A percentile compares a stretch with the other conserved stretches of the same genome.
Evolutionary conservation across 371 early-diverging fungal genomes (phyloP).

Genomic region (Lichtheimia ornata): DNA sequence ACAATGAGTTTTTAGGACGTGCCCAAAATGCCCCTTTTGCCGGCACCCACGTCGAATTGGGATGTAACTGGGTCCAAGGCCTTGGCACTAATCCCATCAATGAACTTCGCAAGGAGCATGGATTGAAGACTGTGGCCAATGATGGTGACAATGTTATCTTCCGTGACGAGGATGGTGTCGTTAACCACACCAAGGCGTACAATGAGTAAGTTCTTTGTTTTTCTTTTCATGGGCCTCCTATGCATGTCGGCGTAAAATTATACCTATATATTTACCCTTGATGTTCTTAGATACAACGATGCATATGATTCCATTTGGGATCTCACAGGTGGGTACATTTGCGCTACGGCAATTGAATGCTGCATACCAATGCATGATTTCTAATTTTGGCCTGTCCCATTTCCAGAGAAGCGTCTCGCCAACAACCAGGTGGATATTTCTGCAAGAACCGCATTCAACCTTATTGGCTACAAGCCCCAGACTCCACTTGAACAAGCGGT

Average conservation of each 20-base stretch:
- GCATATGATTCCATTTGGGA: slow-evolving; percentile 27
- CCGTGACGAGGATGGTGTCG: slow-evolving; percentile 27
- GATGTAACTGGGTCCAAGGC: slow-evolving; percentile 59
- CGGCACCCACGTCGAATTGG: slow-evolving; percentile 36
- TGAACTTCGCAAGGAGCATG: slow-evolving; percentile 36
- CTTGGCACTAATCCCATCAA: slow-evolving; percentile 47
- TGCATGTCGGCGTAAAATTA: too few relatives aligned
- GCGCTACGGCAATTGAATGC: background rate
- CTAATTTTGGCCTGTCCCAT: background rate
- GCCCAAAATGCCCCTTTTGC: slow-evolving; percentile 44
- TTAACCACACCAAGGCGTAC: slow-evolving; percentile 25
- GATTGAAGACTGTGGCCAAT: slow-evolving; percentile 25
- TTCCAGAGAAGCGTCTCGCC: slow-evolving; percentile 28
- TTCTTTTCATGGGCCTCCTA: background rate
- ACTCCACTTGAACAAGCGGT: slow-evolving; percentile 36
- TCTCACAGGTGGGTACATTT: slow-evolving; percentile 23
- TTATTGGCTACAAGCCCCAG: slow-evolving; percentile 40
- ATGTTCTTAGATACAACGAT: slow-evolving; percentile 21
- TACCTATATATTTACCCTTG: background rate
- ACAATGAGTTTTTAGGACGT: slow-evolving; percentile 25
- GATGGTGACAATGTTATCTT: slow-evolving; percentile 38
- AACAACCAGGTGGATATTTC: slow-evolving; percentile 39
- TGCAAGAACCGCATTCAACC: slow-evolving; percentile 31
- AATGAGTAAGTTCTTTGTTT: slow-evolving; percentile 7
- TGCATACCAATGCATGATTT: background rate